Percentiles rank a stretch among this genome's conserved stretches.
phyloP scores from a whole-genome alignment of 2,329 filamentous ascomycete species.

The Lachnellula occidentalis region DNA sequence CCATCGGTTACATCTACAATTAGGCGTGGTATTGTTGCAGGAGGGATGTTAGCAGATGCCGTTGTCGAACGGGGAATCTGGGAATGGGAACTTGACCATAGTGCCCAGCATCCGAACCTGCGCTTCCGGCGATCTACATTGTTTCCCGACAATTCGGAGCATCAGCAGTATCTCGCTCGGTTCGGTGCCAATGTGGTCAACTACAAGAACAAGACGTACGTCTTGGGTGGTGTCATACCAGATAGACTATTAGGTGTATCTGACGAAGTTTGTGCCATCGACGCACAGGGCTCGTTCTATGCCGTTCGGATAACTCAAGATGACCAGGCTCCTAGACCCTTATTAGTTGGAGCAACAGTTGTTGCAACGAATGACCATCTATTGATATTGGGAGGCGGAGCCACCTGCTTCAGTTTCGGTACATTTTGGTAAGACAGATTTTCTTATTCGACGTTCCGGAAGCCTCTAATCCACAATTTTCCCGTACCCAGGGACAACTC shows the following conservation, averaged over 20 bases:
- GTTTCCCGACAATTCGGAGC: background rate
- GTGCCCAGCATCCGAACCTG: slow-evolving; percentile 27
- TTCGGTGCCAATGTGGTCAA: slow-evolving; percentile 40
- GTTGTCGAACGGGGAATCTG: slow-evolving; percentile 57
- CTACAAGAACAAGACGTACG: slow-evolving; percentile 25
- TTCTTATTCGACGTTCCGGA: too few relatives aligned
- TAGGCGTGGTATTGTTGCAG: slow-evolving; percentile 59
- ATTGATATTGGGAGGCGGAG: slow-evolving; percentile 70
- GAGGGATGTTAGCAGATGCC: slow-evolving; percentile 65
- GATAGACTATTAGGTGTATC: slow-evolving; percentile 38
- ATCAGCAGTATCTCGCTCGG: slow-evolving; percentile 24
- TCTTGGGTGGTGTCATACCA: slow-evolving; percentile 42
- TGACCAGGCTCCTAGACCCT: slow-evolving; percentile 43
- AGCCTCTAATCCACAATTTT: too few relatives aligned
- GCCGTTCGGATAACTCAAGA: background rate
- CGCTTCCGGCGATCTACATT: slow-evolving; percentile 21
- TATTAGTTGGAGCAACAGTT: slow-evolving; percentile 65
- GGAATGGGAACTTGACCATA: slow-evolving; percentile 51
- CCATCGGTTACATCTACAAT: slow-evolving; percentile 24
- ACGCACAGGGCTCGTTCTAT: background rate
- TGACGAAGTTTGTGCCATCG: slow-evolving; percentile 43
- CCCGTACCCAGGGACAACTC: too few relatives aligned
- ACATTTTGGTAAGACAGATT: slow-evolving; percentile 52
- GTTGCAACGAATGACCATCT: slow-evolving; percentile 44
- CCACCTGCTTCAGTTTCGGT: slow-evolving; percentile 87